Evolutionary conservation across 768 basidiomycete species (phyloP).

Genomic region (Boletus pseudo-olivaceus): DNA sequence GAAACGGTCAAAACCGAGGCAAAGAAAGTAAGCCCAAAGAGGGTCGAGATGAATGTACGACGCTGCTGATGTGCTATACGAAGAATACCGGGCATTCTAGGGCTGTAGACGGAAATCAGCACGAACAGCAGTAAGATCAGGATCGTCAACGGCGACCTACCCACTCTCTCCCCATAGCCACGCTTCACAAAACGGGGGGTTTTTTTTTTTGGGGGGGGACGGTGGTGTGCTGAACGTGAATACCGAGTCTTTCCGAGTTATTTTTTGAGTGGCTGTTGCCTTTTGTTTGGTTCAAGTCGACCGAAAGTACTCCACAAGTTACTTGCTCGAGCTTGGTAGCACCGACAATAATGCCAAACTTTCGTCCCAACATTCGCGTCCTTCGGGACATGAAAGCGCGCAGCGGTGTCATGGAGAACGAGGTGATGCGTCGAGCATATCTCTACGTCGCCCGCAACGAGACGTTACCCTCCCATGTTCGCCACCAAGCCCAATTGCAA

Average conservation of each 20-base stretch:
- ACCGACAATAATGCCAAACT: conserved; percentile 16
- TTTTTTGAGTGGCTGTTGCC: conserved; percentile 11
- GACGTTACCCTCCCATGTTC: conserved; percentile 79
- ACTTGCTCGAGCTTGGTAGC: too few relatives aligned
- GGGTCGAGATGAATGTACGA: conserved; percentile 70
- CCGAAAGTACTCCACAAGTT: too few relatives aligned
- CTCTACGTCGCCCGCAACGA: conserved; percentile 92
- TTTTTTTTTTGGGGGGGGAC: not conserved
- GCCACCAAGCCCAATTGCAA: conserved; percentile 92
- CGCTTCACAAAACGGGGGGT: not conserved
- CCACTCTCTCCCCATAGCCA: conserved; percentile 25
- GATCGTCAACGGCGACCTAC: conserved; percentile 9
- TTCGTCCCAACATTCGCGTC: conserved; percentile 46
- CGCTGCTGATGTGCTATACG: conserved; percentile 55
- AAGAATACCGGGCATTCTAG: conserved; percentile 59
- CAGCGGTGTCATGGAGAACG: conserved; percentile 64
- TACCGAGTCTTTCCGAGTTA: not conserved
- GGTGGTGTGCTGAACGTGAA: not conserved
- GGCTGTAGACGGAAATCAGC: conserved; percentile 49
- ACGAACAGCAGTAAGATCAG: not conserved
- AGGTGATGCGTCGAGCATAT: conserved; percentile 84
- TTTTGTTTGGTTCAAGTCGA: conserved; percentile 18
- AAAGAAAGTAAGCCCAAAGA: conserved; percentile 79
- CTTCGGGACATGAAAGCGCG: conserved; percentile 80
- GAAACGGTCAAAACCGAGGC: conserved; percentile 78